Percentiles rank a stretch among this genome's conserved stretches.
Conservation (phyloP, 495 filamentous ascomycete genomes). For the Elasticomyces elasticus region DNA sequence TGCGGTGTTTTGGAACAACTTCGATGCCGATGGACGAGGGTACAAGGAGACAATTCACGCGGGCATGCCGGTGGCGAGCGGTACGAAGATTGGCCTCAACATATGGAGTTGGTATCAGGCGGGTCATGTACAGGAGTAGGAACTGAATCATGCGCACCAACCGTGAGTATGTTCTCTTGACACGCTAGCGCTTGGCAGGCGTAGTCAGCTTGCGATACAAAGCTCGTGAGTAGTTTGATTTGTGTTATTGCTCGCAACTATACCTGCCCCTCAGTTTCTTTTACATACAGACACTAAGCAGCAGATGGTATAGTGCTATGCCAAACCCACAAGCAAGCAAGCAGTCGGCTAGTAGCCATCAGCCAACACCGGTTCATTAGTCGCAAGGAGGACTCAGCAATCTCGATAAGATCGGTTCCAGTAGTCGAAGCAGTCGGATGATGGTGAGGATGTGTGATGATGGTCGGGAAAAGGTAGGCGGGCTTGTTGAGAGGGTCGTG, state of each 20-base stretch:
- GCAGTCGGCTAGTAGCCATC: background rate
- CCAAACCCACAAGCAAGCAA: background rate
- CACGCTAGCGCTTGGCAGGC: background rate
- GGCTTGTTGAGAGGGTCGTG: background rate
- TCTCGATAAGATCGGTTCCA: too few species aligned
- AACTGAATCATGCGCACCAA: background rate
- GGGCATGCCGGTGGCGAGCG: slow-evolving; percentile 54
- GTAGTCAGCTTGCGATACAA: too few species aligned
- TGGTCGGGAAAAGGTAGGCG: background rate
- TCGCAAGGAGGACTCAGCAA: background rate
- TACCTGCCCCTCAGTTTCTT: background rate
- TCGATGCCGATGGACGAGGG: slow-evolving; percentile 50
- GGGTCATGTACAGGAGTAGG: background rate
- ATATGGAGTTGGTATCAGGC: slow-evolving; percentile 51
- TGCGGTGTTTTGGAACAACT: slow-evolving; percentile 69
- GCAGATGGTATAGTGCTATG: slow-evolving; percentile 6
- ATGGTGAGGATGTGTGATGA: background rate
- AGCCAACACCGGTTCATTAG: background rate
- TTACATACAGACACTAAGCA: background rate
- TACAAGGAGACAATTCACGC: slow-evolving; percentile 61
- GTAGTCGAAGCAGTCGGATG: background rate
- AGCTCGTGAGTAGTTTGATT: too few species aligned
- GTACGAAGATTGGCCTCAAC: slow-evolving; percentile 72
- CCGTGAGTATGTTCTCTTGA: too few species aligned
- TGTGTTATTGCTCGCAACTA: background rate